These are phyloP conservation scores for Leccinum fuscescens DNA, from an alignment of 1,284 basidiomycete genomes.

Conservation along the genomic window DNA sequence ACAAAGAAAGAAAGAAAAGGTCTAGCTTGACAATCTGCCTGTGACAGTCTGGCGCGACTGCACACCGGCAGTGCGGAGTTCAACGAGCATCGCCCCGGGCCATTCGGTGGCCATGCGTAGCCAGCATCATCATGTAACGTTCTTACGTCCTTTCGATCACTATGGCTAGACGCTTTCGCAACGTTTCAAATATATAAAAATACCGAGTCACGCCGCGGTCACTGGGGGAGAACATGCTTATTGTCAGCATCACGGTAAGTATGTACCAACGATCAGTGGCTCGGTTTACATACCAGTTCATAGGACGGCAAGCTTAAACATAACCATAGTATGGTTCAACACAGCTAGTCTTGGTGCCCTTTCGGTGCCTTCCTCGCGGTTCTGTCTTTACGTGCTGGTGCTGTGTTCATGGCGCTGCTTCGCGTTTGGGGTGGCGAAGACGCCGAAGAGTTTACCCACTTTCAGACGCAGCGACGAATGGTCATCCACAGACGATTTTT, in stretches of 20 bases:
- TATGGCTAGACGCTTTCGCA: background rate
- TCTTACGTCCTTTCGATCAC: background rate
- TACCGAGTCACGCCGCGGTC: background rate
- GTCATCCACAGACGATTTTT: background rate
- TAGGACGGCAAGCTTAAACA: background rate
- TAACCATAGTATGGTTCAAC: background rate
- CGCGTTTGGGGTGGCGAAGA: background rate
- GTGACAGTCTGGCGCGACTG: background rate
- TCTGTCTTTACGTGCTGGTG: background rate
- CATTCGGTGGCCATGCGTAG: background rate
- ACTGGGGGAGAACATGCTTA: too few species aligned
- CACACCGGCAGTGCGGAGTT: background rate
- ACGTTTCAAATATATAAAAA: background rate
- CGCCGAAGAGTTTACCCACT: background rate
- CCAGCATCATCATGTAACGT: background rate
- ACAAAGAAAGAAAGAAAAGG: background rate
- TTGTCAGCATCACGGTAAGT: too few species aligned
- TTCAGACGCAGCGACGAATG: background rate
- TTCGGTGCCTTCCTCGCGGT: background rate
- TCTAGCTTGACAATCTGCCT: background rate
- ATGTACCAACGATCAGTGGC: background rate
- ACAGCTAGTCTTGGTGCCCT: background rate
- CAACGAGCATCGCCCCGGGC: background rate
- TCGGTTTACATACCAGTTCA: background rate
- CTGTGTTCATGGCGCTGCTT: background rate